phyloP scores from a whole-genome alignment of 768 basidiomycete genomes.

The Nevesoporus exiguus region DNA sequence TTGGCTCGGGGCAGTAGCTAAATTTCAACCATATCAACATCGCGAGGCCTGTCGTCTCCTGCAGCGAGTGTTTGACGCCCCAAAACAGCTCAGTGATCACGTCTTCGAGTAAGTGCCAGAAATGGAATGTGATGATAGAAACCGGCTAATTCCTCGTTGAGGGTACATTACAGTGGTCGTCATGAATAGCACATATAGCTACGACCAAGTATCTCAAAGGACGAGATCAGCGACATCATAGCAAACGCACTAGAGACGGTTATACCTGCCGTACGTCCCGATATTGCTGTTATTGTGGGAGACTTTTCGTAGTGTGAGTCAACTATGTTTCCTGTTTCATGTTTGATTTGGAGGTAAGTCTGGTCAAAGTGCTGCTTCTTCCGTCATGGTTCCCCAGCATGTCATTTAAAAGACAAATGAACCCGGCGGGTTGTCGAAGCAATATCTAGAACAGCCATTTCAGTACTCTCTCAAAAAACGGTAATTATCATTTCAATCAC shows the following conservation, averaged over 20 bases:
- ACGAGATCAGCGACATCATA: not conserved
- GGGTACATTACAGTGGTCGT: conserved; percentile 16
- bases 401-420: not conserved
- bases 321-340: not conserved
- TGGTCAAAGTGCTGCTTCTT: not conserved
- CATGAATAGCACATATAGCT: conserved; percentile 17
- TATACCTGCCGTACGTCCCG: not conserved
- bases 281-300: not conserved
- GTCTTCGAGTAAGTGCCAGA: conserved; percentile 28
- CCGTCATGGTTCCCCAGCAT: not conserved
- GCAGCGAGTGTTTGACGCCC: conserved; percentile 29
- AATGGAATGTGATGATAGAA: no score
- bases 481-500: not conserved
- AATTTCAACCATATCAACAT: not conserved
- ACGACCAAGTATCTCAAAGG: conserved; percentile 10
- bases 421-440: not conserved
- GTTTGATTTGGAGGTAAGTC: not conserved
- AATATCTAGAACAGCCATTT: not conserved
- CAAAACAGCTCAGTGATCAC: conserved; percentile 31
- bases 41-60: conserved; percentile 18
- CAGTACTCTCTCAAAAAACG: not conserved
- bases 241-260: not conserved
- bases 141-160: not conserved
- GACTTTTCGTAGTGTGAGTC: not conserved
- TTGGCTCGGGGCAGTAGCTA: not conserved